Evolutionary conservation across 371 early-diverging fungal species (phyloP), one percentile per base, ranked within the genome.

Genomic region (Haplosporangium sp.): DNA sequence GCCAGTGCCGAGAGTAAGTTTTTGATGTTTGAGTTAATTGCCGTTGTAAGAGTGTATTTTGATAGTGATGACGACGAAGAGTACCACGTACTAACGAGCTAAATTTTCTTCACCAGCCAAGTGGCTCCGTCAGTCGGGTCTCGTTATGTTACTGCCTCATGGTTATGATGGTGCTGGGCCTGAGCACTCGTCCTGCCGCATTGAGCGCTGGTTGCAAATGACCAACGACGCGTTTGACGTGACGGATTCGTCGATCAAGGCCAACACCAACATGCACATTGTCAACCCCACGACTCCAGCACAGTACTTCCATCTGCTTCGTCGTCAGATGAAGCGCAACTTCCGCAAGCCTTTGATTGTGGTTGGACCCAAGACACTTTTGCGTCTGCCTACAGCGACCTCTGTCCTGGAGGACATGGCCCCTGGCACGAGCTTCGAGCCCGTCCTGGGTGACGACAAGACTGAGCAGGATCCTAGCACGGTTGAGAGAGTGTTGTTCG

Each of bases 141-240:
- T 99, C 21, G 94, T 94, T 5, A 91, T 99, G 92, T 81, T 97
- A 18, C 79, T 99, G 42, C 99, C 99, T 29, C 98, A 98, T 75
- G 99, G 99, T 18, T 96, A 94, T 74, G 98, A 98, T 73, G 98
- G 98, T 48, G 94, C 95, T 4, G 99, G 99, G 0, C 98, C 99
- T 13, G 99, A 99, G 83, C 99, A 99, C 81, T 92, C 93, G 18
- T 93, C 93, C 10, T 87, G 91, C 70, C 88, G 96, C 38, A 84
- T 97, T 5, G 99, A 99, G 83, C 87, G 99, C n/a, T 99, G 96
- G 86, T 84, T 98, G 73, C 99, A 98, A 87, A 90, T 95, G 82
- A 93, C 93, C 80, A 92, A 93, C 80, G 93, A 94, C 66, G 73
- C 87, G 37, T 90, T 92, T 74, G 86, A 93, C 69, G 86, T 88